These are phyloP conservation scores for Macrophomina tecta DNA, from an alignment of 2,329 filamentous ascomycete species.

Conservation along the genomic window DNA sequence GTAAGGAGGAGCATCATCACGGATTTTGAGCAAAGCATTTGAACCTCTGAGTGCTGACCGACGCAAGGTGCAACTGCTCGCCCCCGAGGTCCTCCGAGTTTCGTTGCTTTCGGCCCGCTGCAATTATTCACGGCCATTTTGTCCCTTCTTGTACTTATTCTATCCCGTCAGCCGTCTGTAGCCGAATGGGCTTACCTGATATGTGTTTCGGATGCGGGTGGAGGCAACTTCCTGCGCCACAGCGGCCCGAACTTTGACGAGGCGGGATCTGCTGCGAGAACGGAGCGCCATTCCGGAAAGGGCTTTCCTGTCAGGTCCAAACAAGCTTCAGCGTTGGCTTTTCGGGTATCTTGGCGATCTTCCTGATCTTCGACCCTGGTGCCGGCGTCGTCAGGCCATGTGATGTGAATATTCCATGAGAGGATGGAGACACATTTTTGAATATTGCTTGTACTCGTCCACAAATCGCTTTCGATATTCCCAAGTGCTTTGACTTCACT, in stretches of 20 bases:
- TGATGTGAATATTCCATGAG: background rate
- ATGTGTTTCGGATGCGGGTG: background rate
- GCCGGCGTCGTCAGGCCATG: slow-evolving; percentile 11
- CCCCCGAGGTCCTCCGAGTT: slow-evolving; percentile 22
- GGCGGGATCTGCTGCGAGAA: slow-evolving; percentile 20
- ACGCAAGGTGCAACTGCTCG: background rate
- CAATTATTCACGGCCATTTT: slow-evolving; percentile 6
- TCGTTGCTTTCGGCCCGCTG: slow-evolving; percentile 14
- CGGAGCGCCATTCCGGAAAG: slow-evolving; percentile 16
- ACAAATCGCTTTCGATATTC: too few species aligned
- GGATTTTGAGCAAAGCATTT: background rate
- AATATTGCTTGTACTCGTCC: background rate
- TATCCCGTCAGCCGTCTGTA: slow-evolving; percentile 13
- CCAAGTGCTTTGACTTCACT: too few species aligned
- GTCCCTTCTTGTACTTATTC: background rate
- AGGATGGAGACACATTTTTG: background rate
- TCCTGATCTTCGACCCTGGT: slow-evolving; percentile 22
- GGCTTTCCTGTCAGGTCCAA: slow-evolving; percentile 6
- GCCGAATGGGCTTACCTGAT: slow-evolving; percentile 5
- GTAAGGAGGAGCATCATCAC: background rate
- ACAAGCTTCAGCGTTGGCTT: slow-evolving; percentile 21
- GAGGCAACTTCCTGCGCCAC: slow-evolving; percentile 1
- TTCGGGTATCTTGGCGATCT: slow-evolving; percentile 25
- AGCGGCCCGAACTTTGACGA: slow-evolving; percentile 6
- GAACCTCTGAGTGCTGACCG: background rate